Evolutionary conservation across 495 filamentous ascomycete species (phyloP).

Genomic region (Apodospora peruviana): DNA sequence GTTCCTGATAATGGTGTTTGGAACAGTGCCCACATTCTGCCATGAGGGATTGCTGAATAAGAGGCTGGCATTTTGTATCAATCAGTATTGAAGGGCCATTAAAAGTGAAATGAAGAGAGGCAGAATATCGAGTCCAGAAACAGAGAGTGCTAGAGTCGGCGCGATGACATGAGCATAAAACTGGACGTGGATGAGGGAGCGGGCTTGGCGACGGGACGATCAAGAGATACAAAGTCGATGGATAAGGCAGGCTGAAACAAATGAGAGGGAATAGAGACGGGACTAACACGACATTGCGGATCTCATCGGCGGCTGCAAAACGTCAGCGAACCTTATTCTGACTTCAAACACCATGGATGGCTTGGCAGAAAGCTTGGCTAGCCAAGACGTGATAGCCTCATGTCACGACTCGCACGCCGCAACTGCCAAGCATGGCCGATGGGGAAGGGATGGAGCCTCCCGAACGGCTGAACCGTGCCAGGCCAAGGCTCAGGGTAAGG

Average conservation of each 20-base stretch:
- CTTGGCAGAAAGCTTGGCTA: slow-evolving; percentile 33
- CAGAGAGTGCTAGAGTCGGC: too few species aligned
- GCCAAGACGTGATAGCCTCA: slow-evolving; percentile 23
- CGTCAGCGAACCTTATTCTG: slow-evolving; percentile 22
- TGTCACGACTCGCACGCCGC: neutral
- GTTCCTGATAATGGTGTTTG: slow-evolving; percentile 43
- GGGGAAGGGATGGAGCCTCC: neutral
- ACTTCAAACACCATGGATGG: neutral
- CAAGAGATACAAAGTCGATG: neutral
- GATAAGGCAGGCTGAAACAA: neutral
- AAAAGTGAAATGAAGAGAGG: neutral
- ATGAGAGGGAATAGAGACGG: neutral
- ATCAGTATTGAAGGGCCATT: neutral
- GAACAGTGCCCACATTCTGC: slow-evolving; percentile 31
- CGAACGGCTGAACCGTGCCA: neutral
- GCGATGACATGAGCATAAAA: too few species aligned
- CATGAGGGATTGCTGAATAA: slow-evolving; percentile 44
- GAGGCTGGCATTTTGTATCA: slow-evolving; percentile 25
- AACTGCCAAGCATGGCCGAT: neutral
- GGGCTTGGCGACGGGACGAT: too few species aligned
- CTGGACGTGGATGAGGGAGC: too few species aligned
- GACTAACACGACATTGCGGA: slow-evolving; percentile 35
- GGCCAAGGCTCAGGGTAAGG: neutral
- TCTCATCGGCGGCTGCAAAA: slow-evolving; percentile 31
- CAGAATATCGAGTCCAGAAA: too few species aligned